phyloP scores from a whole-genome alignment of 371 early-diverging fungal species.

The Mortierella sp. region DNA sequence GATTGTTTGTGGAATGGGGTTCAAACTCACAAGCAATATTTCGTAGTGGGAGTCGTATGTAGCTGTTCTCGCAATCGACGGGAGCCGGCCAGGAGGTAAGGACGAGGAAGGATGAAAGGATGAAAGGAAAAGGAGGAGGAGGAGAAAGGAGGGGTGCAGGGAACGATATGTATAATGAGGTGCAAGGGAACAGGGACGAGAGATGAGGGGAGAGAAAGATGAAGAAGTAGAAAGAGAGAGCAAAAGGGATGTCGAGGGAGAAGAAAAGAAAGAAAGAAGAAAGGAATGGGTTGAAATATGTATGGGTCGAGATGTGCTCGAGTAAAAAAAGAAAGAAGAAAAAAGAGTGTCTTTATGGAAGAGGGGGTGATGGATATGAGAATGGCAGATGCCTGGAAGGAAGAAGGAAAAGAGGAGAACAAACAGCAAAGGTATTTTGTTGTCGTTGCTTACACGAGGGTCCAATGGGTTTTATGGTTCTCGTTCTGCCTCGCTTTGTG shows the following conservation, averaged over 20 bases:
- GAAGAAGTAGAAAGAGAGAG: conserved; percentile 4
- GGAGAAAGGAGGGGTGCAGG: conserved; percentile 17
- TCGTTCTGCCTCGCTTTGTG: not conserved
- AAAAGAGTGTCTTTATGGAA: not conserved
- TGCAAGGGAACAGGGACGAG: conserved; percentile 11
- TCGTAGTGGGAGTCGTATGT: not conserved
- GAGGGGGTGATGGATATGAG: not conserved
- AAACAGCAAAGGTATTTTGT: not conserved
- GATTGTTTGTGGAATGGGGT: not conserved
- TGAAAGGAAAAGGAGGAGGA: not conserved
- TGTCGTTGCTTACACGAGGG: not conserved
- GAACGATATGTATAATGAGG: not conserved
- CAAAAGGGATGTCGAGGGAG: conserved; percentile 1
- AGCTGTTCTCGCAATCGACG: not conserved
- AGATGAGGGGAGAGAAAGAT: conserved; percentile 14
- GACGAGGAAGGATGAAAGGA: not conserved
- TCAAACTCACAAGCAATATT: not conserved
- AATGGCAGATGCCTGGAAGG: not conserved
- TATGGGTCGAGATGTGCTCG: not conserved
- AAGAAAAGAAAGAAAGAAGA: conserved; percentile 1
- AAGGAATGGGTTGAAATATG: not conserved
- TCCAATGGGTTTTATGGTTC: not conserved
- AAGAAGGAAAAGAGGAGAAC: not conserved
- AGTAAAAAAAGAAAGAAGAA: not conserved
- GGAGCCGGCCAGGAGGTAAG: not conserved